Percentiles rank a stretch among this genome's conserved stretches.
Evolutionary conservation across 176 grass and related monocot species (phyloP).

Genomic region (Chloris gayana): DNA sequence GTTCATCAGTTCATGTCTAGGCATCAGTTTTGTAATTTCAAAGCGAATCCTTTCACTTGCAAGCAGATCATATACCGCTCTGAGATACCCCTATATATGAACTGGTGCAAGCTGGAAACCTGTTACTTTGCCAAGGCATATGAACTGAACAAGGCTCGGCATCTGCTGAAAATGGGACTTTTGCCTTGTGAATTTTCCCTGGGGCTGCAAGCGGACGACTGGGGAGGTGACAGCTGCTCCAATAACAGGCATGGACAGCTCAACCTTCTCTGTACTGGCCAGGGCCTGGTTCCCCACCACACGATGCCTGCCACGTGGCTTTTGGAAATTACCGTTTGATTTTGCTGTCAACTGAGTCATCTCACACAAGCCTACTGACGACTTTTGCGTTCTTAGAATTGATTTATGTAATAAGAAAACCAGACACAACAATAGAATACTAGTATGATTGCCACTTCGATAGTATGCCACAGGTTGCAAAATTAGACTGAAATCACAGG

Average conservation of each 20-base stretch:
- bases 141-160: neutral
- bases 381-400: neutral
- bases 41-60: neutral
- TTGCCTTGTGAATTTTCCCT: neutral
- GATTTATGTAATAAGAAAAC: neutral
- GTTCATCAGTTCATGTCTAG: neutral
- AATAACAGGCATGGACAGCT: slow-evolving; percentile 42
- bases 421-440: neutral
- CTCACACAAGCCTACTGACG: neutral
- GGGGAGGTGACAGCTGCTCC: slow-evolving; percentile 40
- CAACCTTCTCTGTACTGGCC: slow-evolving; percentile 36
- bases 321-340: slow-evolving; percentile 35
- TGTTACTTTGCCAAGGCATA: neutral
- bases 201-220: slow-evolving; percentile 35
- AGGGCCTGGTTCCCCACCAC: neutral
- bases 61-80: neutral
- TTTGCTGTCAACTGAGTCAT: neutral
- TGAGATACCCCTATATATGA: neutral
- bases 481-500: neutral
- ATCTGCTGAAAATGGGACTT: slow-evolving; percentile 13
- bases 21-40: neutral
- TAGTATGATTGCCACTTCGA: neutral
- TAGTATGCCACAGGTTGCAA: neutral
- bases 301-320: slow-evolving; percentile 35
- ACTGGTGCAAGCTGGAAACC: slow-evolving; percentile 14